phyloP scores from a whole-genome alignment of 257 asterid genomes.

The Fraxinus excelsior region DNA sequence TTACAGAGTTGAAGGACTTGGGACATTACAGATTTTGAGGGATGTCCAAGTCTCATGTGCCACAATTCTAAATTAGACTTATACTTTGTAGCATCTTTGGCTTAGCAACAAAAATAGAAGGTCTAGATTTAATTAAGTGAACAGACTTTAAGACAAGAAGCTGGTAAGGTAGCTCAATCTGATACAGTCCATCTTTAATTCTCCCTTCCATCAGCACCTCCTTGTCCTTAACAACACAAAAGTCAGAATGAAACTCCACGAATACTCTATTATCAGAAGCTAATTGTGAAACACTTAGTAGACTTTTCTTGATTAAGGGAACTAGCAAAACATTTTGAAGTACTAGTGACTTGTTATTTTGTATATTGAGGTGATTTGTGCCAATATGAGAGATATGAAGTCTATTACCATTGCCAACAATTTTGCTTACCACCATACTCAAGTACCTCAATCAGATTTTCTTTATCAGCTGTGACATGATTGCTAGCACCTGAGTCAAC shows the following conservation, averaged over 20 bases:
- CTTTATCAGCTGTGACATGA: background rate
- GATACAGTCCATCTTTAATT: background rate
- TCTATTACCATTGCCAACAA: no score
- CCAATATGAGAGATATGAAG: no score
- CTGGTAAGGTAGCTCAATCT: no score
- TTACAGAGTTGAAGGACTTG: no score
- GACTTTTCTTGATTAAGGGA: no score
- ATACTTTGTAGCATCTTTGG: background rate
- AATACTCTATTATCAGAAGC: background rate
- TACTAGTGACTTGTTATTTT: no score
- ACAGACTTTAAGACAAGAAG: no score
- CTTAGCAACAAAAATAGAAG: background rate
- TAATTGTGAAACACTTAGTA: background rate
- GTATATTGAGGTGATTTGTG: no score
- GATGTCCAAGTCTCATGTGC: background rate
- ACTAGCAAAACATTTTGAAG: no score
- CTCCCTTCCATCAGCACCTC: background rate
- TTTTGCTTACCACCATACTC: background rate
- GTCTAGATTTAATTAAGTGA: no score
- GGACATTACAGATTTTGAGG: background rate
- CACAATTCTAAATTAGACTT: background rate
- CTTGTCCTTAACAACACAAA: background rate
- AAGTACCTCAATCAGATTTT: no score
- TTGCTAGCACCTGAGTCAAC: background rate
- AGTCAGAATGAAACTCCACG: background rate